These are phyloP conservation scores for Venturia effusa DNA, from an alignment of 2,329 filamentous ascomycete species.

Conservation along the genomic window DNA sequence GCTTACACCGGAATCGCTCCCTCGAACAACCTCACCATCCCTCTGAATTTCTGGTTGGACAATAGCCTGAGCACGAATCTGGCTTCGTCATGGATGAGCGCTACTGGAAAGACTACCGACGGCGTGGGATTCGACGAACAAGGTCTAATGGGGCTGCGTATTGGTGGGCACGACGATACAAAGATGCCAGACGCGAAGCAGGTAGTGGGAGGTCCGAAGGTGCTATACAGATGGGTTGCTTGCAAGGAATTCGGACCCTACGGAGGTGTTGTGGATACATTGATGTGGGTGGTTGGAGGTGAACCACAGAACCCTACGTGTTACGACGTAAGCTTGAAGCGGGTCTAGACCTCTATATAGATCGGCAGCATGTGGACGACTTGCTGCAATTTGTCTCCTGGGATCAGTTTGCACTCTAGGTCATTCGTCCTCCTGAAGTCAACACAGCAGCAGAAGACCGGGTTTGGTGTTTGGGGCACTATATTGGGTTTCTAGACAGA, in stretches of 20 bases:
- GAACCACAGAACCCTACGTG: not conserved
- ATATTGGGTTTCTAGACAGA: not conserved
- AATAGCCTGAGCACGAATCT: not conserved
- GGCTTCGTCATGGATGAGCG: not conserved
- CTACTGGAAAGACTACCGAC: not conserved
- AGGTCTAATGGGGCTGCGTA: not conserved
- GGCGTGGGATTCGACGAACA: not conserved
- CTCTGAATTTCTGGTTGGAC: not conserved
- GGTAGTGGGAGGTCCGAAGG: not conserved
- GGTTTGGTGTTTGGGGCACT: not conserved
- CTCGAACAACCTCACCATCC: not conserved
- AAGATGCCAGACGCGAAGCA: not conserved
- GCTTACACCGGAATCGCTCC: not conserved
- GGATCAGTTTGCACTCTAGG: not conserved
- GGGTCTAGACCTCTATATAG: not conserved
- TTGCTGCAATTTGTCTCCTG: not conserved
- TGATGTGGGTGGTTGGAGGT: not conserved
- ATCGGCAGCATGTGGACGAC: not conserved
- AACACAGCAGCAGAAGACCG: not conserved
- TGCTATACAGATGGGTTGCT: not conserved
- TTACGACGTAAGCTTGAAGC: not conserved
- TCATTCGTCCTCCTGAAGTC: not conserved
- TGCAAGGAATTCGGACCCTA: slow-evolving; percentile 2
- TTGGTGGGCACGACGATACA: not conserved
- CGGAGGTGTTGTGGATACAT: not conserved